These are phyloP conservation scores for Tetracentron sinense DNA, from an alignment of 164 flowering plant species.

Conservation along the genomic window DNA sequence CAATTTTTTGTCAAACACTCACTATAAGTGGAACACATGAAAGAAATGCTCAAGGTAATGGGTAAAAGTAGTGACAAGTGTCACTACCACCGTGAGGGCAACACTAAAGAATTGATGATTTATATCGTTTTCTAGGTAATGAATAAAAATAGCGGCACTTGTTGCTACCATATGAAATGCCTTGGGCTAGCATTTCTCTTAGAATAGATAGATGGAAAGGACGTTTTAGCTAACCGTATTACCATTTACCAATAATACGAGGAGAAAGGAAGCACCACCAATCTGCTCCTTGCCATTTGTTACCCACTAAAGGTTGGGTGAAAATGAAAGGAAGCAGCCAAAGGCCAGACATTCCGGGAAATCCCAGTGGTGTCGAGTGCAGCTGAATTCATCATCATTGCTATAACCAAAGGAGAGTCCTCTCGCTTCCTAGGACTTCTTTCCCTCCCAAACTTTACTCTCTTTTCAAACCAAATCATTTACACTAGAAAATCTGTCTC, in stretches of 20 bases:
- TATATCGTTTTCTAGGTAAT: no score
- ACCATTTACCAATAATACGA: neutral
- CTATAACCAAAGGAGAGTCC: constrained; percentile 35
- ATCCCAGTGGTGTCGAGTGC: constrained; percentile 3
- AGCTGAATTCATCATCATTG: constrained; percentile 47
- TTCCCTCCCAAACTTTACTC: constrained; percentile 30
- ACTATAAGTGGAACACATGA: no score
- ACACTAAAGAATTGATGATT: no score
- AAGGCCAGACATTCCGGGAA: constrained; percentile 7
- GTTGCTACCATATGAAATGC: neutral
- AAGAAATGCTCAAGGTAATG: no score
- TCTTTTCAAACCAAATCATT: constrained; percentile 54
- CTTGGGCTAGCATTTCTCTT: neutral
- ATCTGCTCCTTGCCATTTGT: constrained; percentile 6
- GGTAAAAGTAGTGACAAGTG: no score
- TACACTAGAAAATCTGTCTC: constrained; percentile 62
- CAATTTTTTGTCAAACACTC: no score
- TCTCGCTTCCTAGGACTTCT: constrained; percentile 4
- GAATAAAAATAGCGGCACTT: neutral
- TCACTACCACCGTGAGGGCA: no score
- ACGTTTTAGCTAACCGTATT: neutral
- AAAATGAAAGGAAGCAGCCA: constrained; percentile 24
- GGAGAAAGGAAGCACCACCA: no score
- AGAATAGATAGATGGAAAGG: neutral
- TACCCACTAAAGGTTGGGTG: constrained; percentile 28